Percentiles rank a stretch among this genome's conserved stretches.
Conservation (phyloP, 2,329 filamentous ascomycete genomes). For the Alternaria alternata region DNA sequence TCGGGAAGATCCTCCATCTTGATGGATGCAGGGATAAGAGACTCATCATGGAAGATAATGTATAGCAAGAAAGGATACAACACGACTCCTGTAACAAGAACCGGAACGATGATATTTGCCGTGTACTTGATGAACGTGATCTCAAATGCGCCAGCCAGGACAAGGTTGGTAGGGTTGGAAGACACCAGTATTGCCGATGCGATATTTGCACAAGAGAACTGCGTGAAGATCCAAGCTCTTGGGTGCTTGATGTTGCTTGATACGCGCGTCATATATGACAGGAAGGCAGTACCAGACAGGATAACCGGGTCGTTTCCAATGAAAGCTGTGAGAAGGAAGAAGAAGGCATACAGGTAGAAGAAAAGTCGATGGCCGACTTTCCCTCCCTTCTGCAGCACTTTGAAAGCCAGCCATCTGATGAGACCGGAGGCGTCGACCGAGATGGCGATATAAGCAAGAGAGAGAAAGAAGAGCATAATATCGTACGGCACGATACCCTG, state of each 20-base stretch:
- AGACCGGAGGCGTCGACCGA: constrained; percentile 79
- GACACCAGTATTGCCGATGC: constrained; percentile 79
- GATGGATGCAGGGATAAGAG: constrained; percentile 71
- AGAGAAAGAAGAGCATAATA: constrained; percentile 79
- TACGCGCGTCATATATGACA: constrained; percentile 79
- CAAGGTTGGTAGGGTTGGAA: constrained; percentile 79
- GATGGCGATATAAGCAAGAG: constrained; percentile 77
- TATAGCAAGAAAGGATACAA: constrained; percentile 76
- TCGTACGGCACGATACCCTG: constrained; percentile 73
- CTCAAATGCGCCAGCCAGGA: constrained; percentile 74
- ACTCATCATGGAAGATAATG: constrained; percentile 70
- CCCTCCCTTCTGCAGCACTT: constrained; percentile 72
- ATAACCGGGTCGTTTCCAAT: constrained; percentile 81
- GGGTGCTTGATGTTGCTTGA: constrained; percentile 76
- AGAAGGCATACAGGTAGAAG: constrained; percentile 77
- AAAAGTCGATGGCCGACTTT: constrained; percentile 72
- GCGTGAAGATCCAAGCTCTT: constrained; percentile 75
- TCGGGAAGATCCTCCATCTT: constrained; percentile 72
- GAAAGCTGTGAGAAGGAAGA: constrained; percentile 71
- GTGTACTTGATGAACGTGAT: constrained; percentile 78
- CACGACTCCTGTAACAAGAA: constrained; percentile 71
- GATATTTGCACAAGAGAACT: constrained; percentile 77
- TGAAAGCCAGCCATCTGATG: constrained; percentile 75
- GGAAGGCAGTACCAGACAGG: constrained; percentile 75
- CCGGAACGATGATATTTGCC: constrained; percentile 79